These are phyloP conservation scores for Suillus alpinus DNA, from an alignment of 768 basidiomycete genomes.

Conservation along the genomic window DNA sequence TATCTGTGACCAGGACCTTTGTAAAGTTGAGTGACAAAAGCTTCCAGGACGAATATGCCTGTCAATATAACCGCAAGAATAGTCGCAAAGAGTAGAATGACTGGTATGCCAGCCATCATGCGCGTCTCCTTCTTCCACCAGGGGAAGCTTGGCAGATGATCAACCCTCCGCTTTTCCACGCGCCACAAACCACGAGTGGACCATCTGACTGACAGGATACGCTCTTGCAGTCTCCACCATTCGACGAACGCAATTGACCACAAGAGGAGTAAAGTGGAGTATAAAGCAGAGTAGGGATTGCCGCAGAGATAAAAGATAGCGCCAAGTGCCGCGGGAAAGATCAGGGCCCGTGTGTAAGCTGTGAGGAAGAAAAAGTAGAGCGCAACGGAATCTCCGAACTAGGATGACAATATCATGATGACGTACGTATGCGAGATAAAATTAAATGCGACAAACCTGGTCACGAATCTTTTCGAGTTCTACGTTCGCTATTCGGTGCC, in stretches of 20 bases:
- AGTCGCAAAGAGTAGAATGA: constrained; percentile 71
- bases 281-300: constrained; percentile 70
- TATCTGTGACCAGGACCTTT: constrained; percentile 79
- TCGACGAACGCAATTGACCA: constrained; percentile 90
- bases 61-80: constrained; percentile 71
- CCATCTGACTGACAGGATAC: constrained; percentile 78
- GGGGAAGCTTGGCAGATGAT: constrained; percentile 49
- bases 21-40: constrained; percentile 86
- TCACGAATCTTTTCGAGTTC: constrained; percentile 70
- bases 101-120: constrained; percentile 64
- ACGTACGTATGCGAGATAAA: background rate
- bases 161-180: constrained; percentile 70
- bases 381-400: constrained; percentile 81
- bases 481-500: constrained; percentile 56
- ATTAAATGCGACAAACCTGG: constrained; percentile 47
- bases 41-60: constrained; percentile 82
- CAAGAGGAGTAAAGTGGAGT: constrained; percentile 71
- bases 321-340: constrained; percentile 74
- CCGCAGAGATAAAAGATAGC: constrained; percentile 66
- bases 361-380: constrained; percentile 89
- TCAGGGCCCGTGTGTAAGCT: constrained; percentile 76
- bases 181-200: constrained; percentile 74
- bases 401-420: background rate
- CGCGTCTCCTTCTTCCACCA: constrained; percentile 79
- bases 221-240: constrained; percentile 87